Evolutionary conservation across 257 asterid genomes (phyloP), one percentile per base, ranked within the genome.

Genomic region (Vinca minor): DNA sequence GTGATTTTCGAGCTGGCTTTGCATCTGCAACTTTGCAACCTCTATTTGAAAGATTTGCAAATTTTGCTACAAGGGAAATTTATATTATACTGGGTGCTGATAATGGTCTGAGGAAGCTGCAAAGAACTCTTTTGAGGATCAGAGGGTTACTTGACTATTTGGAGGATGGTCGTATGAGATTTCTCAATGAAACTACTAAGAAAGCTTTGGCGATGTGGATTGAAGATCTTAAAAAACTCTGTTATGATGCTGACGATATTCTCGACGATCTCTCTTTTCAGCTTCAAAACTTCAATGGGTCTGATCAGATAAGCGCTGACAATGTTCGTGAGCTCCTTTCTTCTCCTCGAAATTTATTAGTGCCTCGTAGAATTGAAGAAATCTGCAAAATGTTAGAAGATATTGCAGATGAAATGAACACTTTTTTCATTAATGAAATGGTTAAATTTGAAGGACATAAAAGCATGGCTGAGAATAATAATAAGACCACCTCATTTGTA

Each of bases 131-230:
- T 0, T 65, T 50, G 32, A 64, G 77, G 47, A 48, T 76, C 39
- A 41, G 56, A 63, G 75, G 71, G 1, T 67, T 79, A 69, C 75
- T 79, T 10, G 67, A 57, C 9, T 69, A 38, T 17, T 57, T 73
- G 57, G 73, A 76, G 32, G 65, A 54, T 17, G 53, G 23, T 25
- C 70, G 45, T 10, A 36, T 65, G 0, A 25, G n/a, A 58, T 48
- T 52, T 65, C 63, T 74, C 59, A 54, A 65, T 53, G 66, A 49
- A 38, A 31, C 12, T 39, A 65, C 67, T 67, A 62, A 57, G 7
- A 62, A 72, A 13, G 79, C 85, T 5, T 80, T 72, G 76, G 62
- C 59, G 28, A 1, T 63, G 64, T 80, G 80, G 78, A 42, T 77
- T 5, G 50, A 74, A 36, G 79, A 77, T 32, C 69, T 74, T 23